Base-by-base conservation (phyloP, 352 stramenopile genomes). In the Phytophthora boehmeriae region DNA sequence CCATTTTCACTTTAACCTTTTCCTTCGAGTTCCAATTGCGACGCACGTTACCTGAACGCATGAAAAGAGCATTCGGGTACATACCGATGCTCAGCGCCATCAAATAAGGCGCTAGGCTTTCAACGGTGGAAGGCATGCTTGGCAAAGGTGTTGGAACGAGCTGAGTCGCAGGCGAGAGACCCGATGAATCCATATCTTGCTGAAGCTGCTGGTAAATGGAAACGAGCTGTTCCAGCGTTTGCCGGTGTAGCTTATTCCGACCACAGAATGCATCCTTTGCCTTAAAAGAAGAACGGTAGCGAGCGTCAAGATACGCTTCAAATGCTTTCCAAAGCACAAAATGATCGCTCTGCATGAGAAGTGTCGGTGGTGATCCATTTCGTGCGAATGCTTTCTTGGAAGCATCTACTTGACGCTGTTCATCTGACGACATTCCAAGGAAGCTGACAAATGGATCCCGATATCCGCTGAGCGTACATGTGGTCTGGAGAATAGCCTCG, bases 1-100 rank as follows among this genome's bases (percentile, higher is more conserved):
- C 78, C 25, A 94, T 73, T 36, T 76, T 81, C 38, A 94, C 85
- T 50, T 92, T 92, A 13, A 92, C 79, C 50, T 92, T 92, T 47
- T 94, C 83, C 62, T 89, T 89, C 23, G 86, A 90, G 34, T 68
- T 89, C 78, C 80, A 94, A 52, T 89, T 90, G 17, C 76, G 76
- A 32, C 64, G 85, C 5, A 74, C 65, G 0, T 59, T 58, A 25
- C 65, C 63, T 3, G 64, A 70, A 8, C 64, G 64, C 11, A 69
- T 70, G 47, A 78, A 92, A 35, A 94, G 63, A 13, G 83, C 70
- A 45, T 94, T 94, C 43, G 86, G 86, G 53, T 92, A 94, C 70
- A 94, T 79, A 0, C 83, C 82, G 1, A 78, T 73, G 50, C 77
- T 82, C 1, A 92, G 67, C 5, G 82, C 66, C 80, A 90, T 89